These are phyloP conservation scores for Aethionema arabicum DNA, from an alignment of 345 rosid genomes.

Conservation along the genomic window DNA sequence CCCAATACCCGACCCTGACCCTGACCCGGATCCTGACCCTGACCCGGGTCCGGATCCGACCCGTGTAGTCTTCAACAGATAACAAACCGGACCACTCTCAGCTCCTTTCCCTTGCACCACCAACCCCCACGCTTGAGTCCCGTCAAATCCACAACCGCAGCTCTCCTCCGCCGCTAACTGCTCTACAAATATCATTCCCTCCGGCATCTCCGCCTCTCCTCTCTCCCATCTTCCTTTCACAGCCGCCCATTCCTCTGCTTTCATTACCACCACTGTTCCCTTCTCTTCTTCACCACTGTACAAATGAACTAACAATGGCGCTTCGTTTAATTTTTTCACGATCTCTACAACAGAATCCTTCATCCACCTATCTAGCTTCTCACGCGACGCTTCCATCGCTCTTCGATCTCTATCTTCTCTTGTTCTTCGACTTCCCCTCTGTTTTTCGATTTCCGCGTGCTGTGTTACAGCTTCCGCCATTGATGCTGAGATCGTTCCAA, in stretches of 20 bases:
- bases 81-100: slow-evolving; percentile 56
- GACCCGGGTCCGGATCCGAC: slow-evolving; percentile 40
- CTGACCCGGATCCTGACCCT: slow-evolving; percentile 30
- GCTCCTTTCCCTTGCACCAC: slow-evolving; percentile 72
- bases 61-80: slow-evolving; percentile 65
- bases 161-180: slow-evolving; percentile 31
- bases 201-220: slow-evolving; percentile 41
- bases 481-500: slow-evolving; percentile 28
- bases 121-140: slow-evolving; percentile 68
- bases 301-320: slow-evolving; percentile 33
- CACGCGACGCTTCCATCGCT: slow-evolving; percentile 28
- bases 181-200: slow-evolving; percentile 37
- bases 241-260: slow-evolving; percentile 37
- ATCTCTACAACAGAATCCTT: slow-evolving; percentile 37
- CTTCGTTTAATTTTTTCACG: slow-evolving; percentile 30
- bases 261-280: slow-evolving; percentile 35
- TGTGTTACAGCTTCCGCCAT: slow-evolving; percentile 20
- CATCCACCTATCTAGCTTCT: slow-evolving; percentile 39
- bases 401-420: slow-evolving; percentile 12
- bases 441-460: slow-evolving; percentile 30
- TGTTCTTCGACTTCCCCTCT: slow-evolving; percentile 18
- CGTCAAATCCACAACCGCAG: slow-evolving; percentile 59
- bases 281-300: slow-evolving; percentile 22
- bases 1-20: slow-evolving; percentile 42
- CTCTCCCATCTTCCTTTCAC: slow-evolving; percentile 36